Evolutionary conservation across 2,329 filamentous ascomycete genomes (phyloP).

Genomic region (Ceratocystis variospora): DNA sequence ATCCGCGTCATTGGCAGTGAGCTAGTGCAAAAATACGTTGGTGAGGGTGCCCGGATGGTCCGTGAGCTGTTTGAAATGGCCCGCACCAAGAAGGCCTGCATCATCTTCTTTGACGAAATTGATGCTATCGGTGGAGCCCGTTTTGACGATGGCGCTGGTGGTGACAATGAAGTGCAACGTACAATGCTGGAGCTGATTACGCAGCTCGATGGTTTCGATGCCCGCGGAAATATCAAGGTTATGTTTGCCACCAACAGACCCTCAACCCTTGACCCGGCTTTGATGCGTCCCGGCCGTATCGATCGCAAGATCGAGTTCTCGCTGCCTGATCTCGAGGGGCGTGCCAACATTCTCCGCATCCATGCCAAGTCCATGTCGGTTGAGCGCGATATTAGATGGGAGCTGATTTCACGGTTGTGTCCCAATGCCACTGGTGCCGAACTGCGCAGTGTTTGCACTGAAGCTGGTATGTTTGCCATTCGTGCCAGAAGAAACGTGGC

Average conservation of each 20-base stretch:
- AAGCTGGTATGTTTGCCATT: conserved; percentile 98
- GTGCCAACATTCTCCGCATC: conserved; percentile 93
- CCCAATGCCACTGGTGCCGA: conserved; percentile 96
- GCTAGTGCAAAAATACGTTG: conserved; percentile 96
- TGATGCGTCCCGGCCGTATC: conserved; percentile 95
- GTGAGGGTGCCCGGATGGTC: conserved; percentile 96
- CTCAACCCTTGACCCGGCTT: conserved; percentile 85
- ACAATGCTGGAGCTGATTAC: conserved; percentile 98
- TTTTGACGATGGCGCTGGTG: conserved; percentile 91
- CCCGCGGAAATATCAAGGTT: conserved; percentile 95
- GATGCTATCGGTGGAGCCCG: conserved; percentile 91
- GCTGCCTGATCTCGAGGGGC: conserved; percentile 87
- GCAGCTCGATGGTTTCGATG: conserved; percentile 91
- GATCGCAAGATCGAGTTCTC: conserved; percentile 99
- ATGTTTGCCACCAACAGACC: conserved; percentile 98
- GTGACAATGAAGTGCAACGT: conserved; percentile 93
- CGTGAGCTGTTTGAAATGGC: conserved; percentile 99
- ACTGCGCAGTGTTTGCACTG: conserved; percentile 88
- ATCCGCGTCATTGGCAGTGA: conserved; percentile 97
- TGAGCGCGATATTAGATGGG: conserved; percentile 96
- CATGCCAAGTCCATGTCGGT: conserved; percentile 99
- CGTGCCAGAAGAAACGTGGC: conserved; percentile 90
- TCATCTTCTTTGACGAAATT: conserved; percentile 94
- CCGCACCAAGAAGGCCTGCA: conserved; percentile 97
- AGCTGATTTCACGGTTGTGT: conserved; percentile 91